A percentile compares a stretch with the other conserved stretches of the same genome.
phyloP scores from a whole-genome alignment of 805 yeast species.

The Candida sphagnicola region DNA sequence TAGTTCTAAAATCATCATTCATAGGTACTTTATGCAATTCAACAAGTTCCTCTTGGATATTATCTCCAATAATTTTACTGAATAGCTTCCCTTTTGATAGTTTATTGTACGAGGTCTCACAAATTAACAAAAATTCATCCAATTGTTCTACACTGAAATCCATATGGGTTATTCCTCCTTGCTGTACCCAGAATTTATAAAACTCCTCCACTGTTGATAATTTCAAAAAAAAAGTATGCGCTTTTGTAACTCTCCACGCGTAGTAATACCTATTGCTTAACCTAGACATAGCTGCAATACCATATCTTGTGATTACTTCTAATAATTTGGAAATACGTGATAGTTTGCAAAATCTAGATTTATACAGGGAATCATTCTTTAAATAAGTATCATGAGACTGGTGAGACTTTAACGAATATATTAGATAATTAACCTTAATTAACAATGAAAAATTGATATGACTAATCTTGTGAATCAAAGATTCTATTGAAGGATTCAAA shows the following conservation, averaged over 20 bases:
- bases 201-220: constrained; percentile 27
- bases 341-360: constrained; percentile 17
- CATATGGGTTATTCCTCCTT: constrained; percentile 8
- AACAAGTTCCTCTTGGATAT: background rate
- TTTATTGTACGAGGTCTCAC: constrained; percentile 13
- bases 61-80: constrained; percentile 1
- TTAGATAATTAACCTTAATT: constrained; percentile 19
- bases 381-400: constrained; percentile 17
- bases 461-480: constrained; percentile 21
- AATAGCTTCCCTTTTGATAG: constrained; percentile 7
- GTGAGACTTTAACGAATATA: constrained; percentile 17
- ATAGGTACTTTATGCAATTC: background rate
- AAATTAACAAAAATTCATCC: constrained; percentile 21
- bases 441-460: constrained; percentile 23
- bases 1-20: constrained; percentile 1
- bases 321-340: constrained; percentile 23
- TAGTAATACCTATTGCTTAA: constrained; percentile 58
- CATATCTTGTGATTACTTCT: constrained; percentile 13
- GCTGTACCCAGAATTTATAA: constrained; percentile 12
- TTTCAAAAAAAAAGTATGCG: constrained; percentile 41
- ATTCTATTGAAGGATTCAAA: constrained; percentile 36
- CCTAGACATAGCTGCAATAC: constrained; percentile 27
- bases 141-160: constrained; percentile 18
- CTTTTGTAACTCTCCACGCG: constrained; percentile 66
- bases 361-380: constrained; percentile 14